phyloP scores from a whole-genome alignment of 768 basidiomycete genomes.

The Tylopilus plumbeoviolaceoides region DNA sequence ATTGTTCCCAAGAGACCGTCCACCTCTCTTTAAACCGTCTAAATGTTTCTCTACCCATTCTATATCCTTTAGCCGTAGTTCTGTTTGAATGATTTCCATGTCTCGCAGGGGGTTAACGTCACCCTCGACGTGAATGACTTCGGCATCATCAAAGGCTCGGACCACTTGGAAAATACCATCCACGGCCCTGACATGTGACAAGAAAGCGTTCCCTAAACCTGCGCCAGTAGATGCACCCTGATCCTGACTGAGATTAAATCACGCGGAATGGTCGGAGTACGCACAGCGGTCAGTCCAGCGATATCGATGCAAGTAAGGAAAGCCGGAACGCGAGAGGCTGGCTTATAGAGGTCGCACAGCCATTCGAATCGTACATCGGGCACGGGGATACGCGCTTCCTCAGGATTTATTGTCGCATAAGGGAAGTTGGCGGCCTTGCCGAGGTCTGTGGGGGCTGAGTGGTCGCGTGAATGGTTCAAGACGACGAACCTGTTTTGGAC shows the following conservation, averaged over 20 bases:
- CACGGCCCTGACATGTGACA: slow-evolving; percentile 96
- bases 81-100: slow-evolving; percentile 96
- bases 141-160: slow-evolving; percentile 98
- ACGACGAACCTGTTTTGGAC: slow-evolving; percentile 74
- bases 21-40: slow-evolving; percentile 70
- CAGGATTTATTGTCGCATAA: slow-evolving; percentile 90
- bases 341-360: slow-evolving; percentile 90
- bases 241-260: slow-evolving; percentile 16
- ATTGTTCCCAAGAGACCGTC: slow-evolving; percentile 65
- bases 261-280: slow-evolving; percentile 22
- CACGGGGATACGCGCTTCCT: slow-evolving; percentile 94
- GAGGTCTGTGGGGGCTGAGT: slow-evolving; percentile 50
- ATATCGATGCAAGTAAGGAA: slow-evolving; percentile 98
- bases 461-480: not conserved
- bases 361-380: slow-evolving; percentile 94
- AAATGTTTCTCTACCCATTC: slow-evolving; percentile 97
- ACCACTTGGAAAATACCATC: slow-evolving; percentile 99
- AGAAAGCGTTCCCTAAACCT: slow-evolving; percentile 95
- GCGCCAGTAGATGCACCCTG: slow-evolving; percentile 97
- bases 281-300: slow-evolving; percentile 90
- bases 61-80: slow-evolving; percentile 93
- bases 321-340: slow-evolving; percentile 81
- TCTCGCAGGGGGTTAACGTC: slow-evolving; percentile 95
- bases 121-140: slow-evolving; percentile 98
- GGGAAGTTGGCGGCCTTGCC: slow-evolving; percentile 98